Evolutionary conservation across 176 grass and related monocot species (phyloP).

Genomic region (Phyllostachys edulis): DNA sequence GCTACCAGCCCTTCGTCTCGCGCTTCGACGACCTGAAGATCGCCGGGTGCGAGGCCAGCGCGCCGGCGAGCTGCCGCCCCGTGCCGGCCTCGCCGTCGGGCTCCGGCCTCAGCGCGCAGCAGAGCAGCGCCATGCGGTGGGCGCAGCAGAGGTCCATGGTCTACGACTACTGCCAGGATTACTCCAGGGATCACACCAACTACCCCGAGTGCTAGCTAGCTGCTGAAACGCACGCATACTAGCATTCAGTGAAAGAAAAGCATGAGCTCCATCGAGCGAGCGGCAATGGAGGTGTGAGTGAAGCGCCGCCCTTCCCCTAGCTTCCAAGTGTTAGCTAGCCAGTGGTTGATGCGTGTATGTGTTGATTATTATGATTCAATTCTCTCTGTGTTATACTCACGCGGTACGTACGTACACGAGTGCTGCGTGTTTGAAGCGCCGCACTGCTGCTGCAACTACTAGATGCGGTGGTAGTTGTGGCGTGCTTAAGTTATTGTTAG

Average conservation of each 20-base stretch:
- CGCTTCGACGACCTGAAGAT: constrained; percentile 43
- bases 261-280: neutral
- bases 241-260: neutral
- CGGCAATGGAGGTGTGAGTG: neutral
- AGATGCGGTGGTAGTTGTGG: neutral
- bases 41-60: constrained; percentile 46
- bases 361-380: neutral
- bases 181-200: constrained; percentile 50
- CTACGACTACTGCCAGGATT: constrained; percentile 76
- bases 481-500: neutral
- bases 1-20: constrained; percentile 66
- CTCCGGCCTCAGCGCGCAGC: constrained; percentile 46
- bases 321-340: too few species aligned
- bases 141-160: constrained; percentile 69
- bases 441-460: too few species aligned
- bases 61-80: constrained; percentile 32
- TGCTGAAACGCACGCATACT: too few species aligned
- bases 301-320: neutral
- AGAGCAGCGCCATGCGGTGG: constrained; percentile 57
- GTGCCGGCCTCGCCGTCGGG: constrained; percentile 43
- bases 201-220: constrained; percentile 62
- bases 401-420: neutral
- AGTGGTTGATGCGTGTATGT: constrained; percentile 10
- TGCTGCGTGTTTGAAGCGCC: too few species aligned
- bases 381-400: neutral